Base-by-base conservation (phyloP, 73 alveolate species). In the Symbiodinium pilosum region DNA sequence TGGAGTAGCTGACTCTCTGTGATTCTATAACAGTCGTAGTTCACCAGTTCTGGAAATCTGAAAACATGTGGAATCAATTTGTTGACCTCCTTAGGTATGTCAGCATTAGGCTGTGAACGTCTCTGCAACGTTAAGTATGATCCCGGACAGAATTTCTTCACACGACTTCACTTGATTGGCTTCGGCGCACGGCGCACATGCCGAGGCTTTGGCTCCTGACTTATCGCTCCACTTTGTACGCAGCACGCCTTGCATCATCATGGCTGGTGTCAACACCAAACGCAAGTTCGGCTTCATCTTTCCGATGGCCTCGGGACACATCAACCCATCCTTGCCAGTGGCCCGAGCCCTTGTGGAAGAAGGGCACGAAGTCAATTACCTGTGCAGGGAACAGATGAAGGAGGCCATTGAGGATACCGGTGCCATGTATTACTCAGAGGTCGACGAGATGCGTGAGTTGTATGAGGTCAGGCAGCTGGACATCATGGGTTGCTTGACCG, bases 361-460 rank as follows among this genome's bases (percentile, higher is more conserved):
- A 39, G 94, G 94, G 32, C 94, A 87, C 32, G 73, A 87, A 39
- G 94, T 87, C 64, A 56, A 56, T 64, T 87, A 87, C 86, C 86
- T 87, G 32, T 87, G 94, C 94, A 47, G 94, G 28, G 94, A 87
- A 64, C 94, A 52, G 64, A 87, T 87, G 94, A 44, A 83, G 21
- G 94, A 87, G 4, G 94, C 94, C 86, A 87, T 87, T 38, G 94
- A 87, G n/a, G 94, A 83, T 43, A 54, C 86, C 18, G 94, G 94
- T 11, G 94, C 94, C 32, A 21, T 5, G 34, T 87, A 56, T 32
- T 41, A 36, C 44, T n/a, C n/a, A n/a, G 94, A 52, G n/a, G 84
- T 87, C 59, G 32, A 39, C 40, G 52, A 18, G 43, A 24, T 54
- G 85, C 84, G 86, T 12, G 94, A 87, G 85, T 34, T 87, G 86